Percentiles rank a stretch among this genome's conserved stretches.
Conservation (phyloP, 257 asterid genomes). For the Fraxinus pennsylvanica region DNA sequence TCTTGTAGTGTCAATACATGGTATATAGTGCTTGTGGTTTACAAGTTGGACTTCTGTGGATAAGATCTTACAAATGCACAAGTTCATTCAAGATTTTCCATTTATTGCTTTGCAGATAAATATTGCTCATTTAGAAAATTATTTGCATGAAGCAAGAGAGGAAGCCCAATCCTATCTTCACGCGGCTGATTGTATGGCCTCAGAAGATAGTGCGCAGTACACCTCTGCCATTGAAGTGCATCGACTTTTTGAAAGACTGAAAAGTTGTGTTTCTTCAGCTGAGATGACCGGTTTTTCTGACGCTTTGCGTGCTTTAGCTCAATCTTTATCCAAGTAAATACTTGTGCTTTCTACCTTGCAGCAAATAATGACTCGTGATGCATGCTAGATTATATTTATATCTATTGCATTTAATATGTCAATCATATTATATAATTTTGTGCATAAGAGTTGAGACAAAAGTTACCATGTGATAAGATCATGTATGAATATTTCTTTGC, state of each 20-base stretch:
- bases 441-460: neutral
- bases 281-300: conserved; percentile 60
- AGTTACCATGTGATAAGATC: neutral
- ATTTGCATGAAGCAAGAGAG: conserved; percentile 91
- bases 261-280: conserved; percentile 68
- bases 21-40: neutral
- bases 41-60: neutral
- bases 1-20: neutral
- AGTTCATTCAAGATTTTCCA: neutral
- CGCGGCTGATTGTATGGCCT: conserved; percentile 91
- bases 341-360: neutral
- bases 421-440: neutral
- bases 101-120: conserved; percentile 64
- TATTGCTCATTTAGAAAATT: conserved; percentile 89
- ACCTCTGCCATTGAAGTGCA: conserved; percentile 84
- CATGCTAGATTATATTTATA: neutral
- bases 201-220: conserved; percentile 75
- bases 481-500: neutral
- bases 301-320: conserved; percentile 66
- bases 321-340: conserved; percentile 71
- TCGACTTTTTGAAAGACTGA: conserved; percentile 79
- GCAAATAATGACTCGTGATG: neutral
- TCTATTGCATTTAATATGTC: neutral
- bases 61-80: neutral
- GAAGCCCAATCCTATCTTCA: conserved; percentile 95